Base-by-base conservation (phyloP, 805 yeast species). In the Suhomyces faveliae region DNA sequence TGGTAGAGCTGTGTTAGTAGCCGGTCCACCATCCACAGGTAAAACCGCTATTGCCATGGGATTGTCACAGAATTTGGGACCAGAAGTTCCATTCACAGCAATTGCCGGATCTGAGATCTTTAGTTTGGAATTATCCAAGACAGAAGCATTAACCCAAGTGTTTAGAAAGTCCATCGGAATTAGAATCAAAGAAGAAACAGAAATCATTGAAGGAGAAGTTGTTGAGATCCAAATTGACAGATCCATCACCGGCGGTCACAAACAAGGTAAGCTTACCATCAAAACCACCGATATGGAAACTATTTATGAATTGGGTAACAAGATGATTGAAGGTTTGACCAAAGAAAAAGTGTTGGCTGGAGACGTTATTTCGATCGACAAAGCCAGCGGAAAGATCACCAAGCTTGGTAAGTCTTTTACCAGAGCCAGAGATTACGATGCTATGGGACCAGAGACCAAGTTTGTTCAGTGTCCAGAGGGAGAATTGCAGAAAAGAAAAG, bases 401-500 rank as follows among this genome's bases (percentile, higher is more conserved):
- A 89, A 92, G 68, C 80, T 94, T 55, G 99, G 99, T 51, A 84
- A 97, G 69, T 91, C 97, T 0, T 95, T 89, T 69, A 85, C 98
- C 5, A 82, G 97, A 58, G 95, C 97, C 5, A 81, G 99, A 59
- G 99, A 94, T 69, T 94, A 94, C 68, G 99, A 94, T 71, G 97
- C 98, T 40, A 89, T 90, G 96, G 96, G 96, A 17, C 96, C 97
- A 46, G 98, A 95, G 55, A 91, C 97, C 43, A 91, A 90, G 69
- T 94, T 94, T 66, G 96, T 94, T 49, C 97, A 94, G 70, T 87
- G 96, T 65, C 99, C 99, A 35, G 97, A 94, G 67, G 99, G 99
- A 48, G 99, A 94, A 74, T 81, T 94, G 62, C 99, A 94, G 73
- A 88, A 89, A 64, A 84, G 97, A 61, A 89, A 89, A 64, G 95